Evolutionary conservation across 352 stramenopile genomes (phyloP).

Genomic region (Phytophthora ramorum): DNA sequence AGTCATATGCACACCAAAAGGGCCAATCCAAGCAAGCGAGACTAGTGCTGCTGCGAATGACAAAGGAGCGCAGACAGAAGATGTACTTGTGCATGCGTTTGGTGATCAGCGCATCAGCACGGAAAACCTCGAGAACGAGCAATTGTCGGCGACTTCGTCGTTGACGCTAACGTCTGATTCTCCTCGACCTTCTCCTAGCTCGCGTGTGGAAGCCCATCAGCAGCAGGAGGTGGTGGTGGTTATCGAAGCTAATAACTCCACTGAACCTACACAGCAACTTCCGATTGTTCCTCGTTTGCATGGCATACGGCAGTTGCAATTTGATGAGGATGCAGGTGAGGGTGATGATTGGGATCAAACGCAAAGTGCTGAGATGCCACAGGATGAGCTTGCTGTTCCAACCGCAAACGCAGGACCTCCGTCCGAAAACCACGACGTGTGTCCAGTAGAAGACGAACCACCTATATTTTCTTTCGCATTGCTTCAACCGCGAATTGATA

Average conservation of each 20-base stretch:
- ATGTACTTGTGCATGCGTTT: background rate
- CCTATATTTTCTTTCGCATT: slow-evolving; percentile 28
- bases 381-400: background rate
- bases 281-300: slow-evolving; percentile 22
- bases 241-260: slow-evolving; percentile 2
- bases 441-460: slow-evolving; percentile 1
- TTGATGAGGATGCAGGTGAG: slow-evolving; percentile 31
- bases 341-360: slow-evolving; percentile 8
- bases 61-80: background rate
- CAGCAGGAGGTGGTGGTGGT: background rate
- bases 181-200: slow-evolving; percentile 14
- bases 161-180: slow-evolving; percentile 27
- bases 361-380: background rate
- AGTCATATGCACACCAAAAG: background rate
- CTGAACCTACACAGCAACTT: slow-evolving; percentile 13
- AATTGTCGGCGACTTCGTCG: slow-evolving; percentile 32
- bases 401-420: background rate
- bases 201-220: background rate
- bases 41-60: background rate
- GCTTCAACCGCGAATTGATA: slow-evolving; percentile 11
- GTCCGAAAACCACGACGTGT: background rate
- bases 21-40: background rate
- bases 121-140: slow-evolving; percentile 39
- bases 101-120: slow-evolving; percentile 1
- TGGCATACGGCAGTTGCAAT: slow-evolving; percentile 58